Base-by-base conservation (phyloP, 1,284 basidiomycete genomes). In the Somion occarium region DNA sequence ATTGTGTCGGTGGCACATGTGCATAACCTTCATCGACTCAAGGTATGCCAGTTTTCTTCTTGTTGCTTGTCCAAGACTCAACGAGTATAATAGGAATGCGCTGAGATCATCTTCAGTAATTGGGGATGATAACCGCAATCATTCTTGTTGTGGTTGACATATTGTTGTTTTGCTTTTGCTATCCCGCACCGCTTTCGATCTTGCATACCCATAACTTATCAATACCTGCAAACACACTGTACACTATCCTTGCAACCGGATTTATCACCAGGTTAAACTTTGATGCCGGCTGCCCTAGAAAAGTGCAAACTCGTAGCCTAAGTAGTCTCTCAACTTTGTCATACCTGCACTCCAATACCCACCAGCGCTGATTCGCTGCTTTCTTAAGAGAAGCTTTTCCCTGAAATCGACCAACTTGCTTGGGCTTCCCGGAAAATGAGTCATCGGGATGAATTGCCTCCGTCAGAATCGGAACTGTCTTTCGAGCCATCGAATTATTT, bases 1-100 rank as follows among this genome's bases (percentile, higher is more conserved):
- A 83, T 93, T 52, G 82, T 89, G 39, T 92, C 91, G 63, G 84
- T 91, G 20, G 82, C 88, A 1, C 79, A 80, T n/a, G 80, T 85
- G 44, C 85, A 91, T 64, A 82, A 80, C 57, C 68, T 91, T 48
- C 60, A 62, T 27, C 74, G 85, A 54, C 68, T 91, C 48, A 86
- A 80, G 74, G 88, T 34, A 34, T 34, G 7, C 7, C 30, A 7
- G 30, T 34, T 7, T 34, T 34, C 15, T 34, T 15, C 30, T 7
- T 34, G 30, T n/a, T n/a, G n/a, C n/a, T 18, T 24, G 24, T 44
- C 23, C 26, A 44, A 19, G 30, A 34, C 15, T 7, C 30, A 22
- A 22, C 3, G 19, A 22, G 19, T 22, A 9, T 9, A 9, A 9
- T 22, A 46, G 44, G 44, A 46, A 46, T 46, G 44, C 26, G 44